phyloP scores from a whole-genome alignment of 768 basidiomycete genomes.

The Suillus sp. region DNA sequence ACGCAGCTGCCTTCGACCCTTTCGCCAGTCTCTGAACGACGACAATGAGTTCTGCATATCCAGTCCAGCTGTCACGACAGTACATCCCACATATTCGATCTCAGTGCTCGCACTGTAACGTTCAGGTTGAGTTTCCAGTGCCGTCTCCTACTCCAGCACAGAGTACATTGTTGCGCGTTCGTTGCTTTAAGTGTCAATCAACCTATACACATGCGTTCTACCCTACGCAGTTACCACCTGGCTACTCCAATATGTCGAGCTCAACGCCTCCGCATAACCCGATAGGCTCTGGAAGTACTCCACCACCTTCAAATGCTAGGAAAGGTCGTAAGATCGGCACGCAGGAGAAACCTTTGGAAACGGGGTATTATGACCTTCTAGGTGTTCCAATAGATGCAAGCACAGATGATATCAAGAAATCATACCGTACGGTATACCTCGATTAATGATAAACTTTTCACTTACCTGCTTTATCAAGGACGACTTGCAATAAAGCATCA shows the following conservation, averaged over 20 bases:
- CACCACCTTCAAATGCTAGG: conserved; percentile 25
- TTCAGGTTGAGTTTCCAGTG: conserved; percentile 66
- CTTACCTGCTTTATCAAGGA: conserved; percentile 41
- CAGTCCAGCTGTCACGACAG: conserved; percentile 64
- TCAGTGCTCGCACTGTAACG: conserved; percentile 57
- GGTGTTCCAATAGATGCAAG: conserved; percentile 76
- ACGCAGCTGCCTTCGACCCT: neutral
- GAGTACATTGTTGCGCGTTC: conserved; percentile 61
- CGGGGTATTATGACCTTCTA: conserved; percentile 87
- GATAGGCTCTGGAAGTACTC: conserved; percentile 22
- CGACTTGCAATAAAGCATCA: conserved; percentile 88
- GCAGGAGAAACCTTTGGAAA: conserved; percentile 85
- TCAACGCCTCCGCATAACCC: conserved; percentile 10
- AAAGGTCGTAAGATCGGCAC: conserved; percentile 84
- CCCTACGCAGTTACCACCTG: conserved; percentile 54
- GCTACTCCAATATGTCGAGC: conserved; percentile 18
- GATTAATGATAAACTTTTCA: neutral
- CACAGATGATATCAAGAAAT: conserved; percentile 86
- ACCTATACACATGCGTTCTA: conserved; percentile 69
- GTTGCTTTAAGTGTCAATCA: conserved; percentile 68
- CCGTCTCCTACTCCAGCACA: conserved; percentile 59
- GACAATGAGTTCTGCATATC: conserved; percentile 49
- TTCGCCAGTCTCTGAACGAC: conserved; percentile 17
- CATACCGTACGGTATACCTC: conserved; percentile 65
- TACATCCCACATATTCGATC: conserved; percentile 68